phyloP scores from a whole-genome alignment of 129 eudicot genomes.

The Erigeron canadensis region DNA sequence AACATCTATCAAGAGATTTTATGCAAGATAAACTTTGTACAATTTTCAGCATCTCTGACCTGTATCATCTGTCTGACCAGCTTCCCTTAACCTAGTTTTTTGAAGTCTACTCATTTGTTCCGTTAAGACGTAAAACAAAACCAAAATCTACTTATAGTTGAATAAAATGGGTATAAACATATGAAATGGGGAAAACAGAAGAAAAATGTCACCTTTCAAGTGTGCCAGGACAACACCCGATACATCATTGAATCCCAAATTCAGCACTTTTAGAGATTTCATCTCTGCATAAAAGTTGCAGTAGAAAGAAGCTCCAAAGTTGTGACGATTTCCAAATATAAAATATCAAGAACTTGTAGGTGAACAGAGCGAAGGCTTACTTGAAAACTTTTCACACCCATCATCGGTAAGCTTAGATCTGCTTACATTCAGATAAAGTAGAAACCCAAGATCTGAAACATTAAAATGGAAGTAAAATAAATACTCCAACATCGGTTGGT shows the following conservation, averaged over 20 bases:
- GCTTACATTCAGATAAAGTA: conserved; percentile 75
- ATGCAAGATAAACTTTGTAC: too few species aligned
- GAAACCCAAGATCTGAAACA: conserved; percentile 58
- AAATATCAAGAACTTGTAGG: background rate
- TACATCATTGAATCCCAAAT: conserved; percentile 78
- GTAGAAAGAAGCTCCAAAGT: background rate
- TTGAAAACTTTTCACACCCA: conserved; percentile 19
- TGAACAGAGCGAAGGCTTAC: background rate
- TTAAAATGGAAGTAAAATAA: background rate
- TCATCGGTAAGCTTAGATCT: conserved; percentile 47
- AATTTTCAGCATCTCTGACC: too few species aligned
- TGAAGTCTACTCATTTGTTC: too few species aligned
- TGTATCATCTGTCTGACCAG: too few species aligned
- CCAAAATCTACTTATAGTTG: background rate
- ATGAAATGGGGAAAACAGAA: background rate
- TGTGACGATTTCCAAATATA: too few species aligned
- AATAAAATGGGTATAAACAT: background rate
- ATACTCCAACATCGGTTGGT: too few species aligned
- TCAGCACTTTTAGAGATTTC: conserved; percentile 55
- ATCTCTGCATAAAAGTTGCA: conserved; percentile 50
- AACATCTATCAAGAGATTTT: too few species aligned
- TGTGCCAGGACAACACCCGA: conserved; percentile 52
- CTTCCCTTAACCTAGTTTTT: too few species aligned
- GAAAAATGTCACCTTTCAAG: conserved; percentile 34
- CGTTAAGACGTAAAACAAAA: background rate